Percentiles rank a stretch among this genome's conserved stretches.
phyloP scores from a whole-genome alignment of 1,284 basidiomycete genomes.

The Sutorius eximius region DNA sequence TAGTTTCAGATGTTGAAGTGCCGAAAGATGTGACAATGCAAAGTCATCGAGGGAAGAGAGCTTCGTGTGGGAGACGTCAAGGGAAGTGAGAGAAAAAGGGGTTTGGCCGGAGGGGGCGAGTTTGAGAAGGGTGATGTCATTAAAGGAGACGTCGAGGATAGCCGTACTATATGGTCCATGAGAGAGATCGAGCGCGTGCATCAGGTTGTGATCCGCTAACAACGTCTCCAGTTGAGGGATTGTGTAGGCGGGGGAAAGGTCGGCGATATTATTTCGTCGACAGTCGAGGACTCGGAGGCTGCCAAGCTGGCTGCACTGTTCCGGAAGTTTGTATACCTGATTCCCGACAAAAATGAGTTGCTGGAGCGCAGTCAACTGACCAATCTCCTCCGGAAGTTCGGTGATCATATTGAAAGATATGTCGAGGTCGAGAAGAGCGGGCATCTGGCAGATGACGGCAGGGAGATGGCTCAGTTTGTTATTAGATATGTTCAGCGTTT shows the following conservation, averaged over 20 bases:
- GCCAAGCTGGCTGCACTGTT: slow-evolving; percentile 60
- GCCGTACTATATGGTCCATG: slow-evolving; percentile 59
- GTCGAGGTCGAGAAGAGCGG: slow-evolving; percentile 81
- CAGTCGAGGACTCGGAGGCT: slow-evolving; percentile 79
- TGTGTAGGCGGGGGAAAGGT: slow-evolving; percentile 68
- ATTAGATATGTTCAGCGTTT: slow-evolving; percentile 92
- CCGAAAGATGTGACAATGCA: slow-evolving; percentile 70
- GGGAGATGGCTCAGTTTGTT: slow-evolving; percentile 92
- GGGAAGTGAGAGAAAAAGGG: slow-evolving; percentile 70
- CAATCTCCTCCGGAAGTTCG: slow-evolving; percentile 80
- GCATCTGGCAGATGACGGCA: slow-evolving; percentile 72
- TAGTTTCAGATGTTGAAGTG: slow-evolving; percentile 72
- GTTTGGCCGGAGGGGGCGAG: slow-evolving; percentile 57
- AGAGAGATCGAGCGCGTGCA: slow-evolving; percentile 78
- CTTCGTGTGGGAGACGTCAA: slow-evolving; percentile 92
- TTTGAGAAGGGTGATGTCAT: slow-evolving; percentile 81
- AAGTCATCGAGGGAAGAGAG: slow-evolving; percentile 81
- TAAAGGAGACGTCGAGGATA: slow-evolving; percentile 71
- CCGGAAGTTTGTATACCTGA: slow-evolving; percentile 76
- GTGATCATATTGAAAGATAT: slow-evolving; percentile 93
- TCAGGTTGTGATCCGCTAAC: slow-evolving; percentile 78
- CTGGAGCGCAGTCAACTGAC: slow-evolving; percentile 68
- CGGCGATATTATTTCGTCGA: slow-evolving; percentile 77
- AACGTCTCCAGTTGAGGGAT: slow-evolving; percentile 71
- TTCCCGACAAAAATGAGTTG: slow-evolving; percentile 89